A percentile compares a stretch with the other conserved stretches of the same genome.
These are phyloP conservation scores for Tricholoma sp. DNA, from an alignment of 768 basidiomycete species.

Conservation along the genomic window DNA sequence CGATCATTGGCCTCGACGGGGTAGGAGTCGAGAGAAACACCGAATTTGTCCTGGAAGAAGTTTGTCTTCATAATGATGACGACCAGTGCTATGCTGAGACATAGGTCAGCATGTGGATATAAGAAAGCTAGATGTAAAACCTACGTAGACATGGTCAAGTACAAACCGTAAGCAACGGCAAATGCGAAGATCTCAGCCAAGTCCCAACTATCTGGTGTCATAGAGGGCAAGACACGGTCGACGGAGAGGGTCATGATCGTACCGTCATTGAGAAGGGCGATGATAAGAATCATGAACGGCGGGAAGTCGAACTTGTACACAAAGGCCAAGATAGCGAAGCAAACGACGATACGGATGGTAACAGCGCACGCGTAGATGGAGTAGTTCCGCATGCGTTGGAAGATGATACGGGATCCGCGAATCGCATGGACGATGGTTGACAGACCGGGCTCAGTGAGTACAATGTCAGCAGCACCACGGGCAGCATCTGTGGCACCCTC, in stretches of 20 bases:
- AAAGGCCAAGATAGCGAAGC: slow-evolving; percentile 93
- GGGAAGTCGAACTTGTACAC: slow-evolving; percentile 98
- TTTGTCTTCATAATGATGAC: slow-evolving; percentile 78
- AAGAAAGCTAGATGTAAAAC: slow-evolving; percentile 21
- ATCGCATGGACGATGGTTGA: slow-evolving; percentile 99
- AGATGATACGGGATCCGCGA: slow-evolving; percentile 96
- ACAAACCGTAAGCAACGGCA: slow-evolving; percentile 93
- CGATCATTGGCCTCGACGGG: slow-evolving; percentile 53
- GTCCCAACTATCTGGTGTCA: slow-evolving; percentile 94
- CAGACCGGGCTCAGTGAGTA: slow-evolving; percentile 95
- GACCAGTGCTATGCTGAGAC: slow-evolving; percentile 64
- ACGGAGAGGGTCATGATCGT: slow-evolving; percentile 98
- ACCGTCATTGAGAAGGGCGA: slow-evolving; percentile 95
- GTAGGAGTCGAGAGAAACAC: slow-evolving; percentile 47
- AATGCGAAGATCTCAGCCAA: slow-evolving; percentile 93
- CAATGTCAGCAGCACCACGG: slow-evolving; percentile 97
- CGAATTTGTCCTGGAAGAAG: slow-evolving; percentile 89
- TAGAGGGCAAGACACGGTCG: slow-evolving; percentile 92
- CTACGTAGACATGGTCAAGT: slow-evolving; percentile 88
- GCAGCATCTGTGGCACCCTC: slow-evolving; percentile 99
- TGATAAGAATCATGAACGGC: slow-evolving; percentile 98
- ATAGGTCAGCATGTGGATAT: slow-evolving; percentile 7
- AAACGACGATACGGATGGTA: slow-evolving; percentile 98
- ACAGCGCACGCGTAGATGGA: slow-evolving; percentile 95
- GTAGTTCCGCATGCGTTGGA: slow-evolving; percentile 99